Base-by-base conservation (phyloP, 2,329 filamentous ascomycete species). In the Fusarium euwallaceae region DNA sequence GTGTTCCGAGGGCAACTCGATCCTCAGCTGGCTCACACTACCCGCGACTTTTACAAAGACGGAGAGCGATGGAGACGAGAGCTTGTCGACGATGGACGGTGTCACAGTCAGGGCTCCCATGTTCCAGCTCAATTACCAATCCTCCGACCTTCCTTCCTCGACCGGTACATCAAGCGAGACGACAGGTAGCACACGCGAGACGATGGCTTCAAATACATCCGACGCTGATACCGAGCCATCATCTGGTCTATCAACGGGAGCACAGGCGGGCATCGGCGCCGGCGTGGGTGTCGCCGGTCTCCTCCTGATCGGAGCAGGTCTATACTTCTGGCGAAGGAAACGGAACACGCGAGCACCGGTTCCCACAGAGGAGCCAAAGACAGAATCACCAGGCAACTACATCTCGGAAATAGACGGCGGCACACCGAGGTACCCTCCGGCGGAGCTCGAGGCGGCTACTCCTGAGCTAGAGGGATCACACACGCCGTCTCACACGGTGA, bases 61-160 rank as follows among this genome's bases (percentile, higher is more conserved):
- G 27, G 51, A 41, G n/a, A 59, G 17, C 12, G 58, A 61, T 1
- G 48, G 32, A 10, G 61, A 53, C 27, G 48, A 53, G 22, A 61
- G 59, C 4, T 36, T 37, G 17, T 39, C 68, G 24, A 45, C 66
- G 10, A n/a, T 53, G 24, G 20, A 20, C 14, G 56, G 66, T 8
- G 62, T 80, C 16, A 61, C 66, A 2, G 16, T 82, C 2, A 76
- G 60, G 14, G 80, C 80, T 17, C 80, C 80, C 5, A 69, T 82
- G 51, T 77, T 82, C 70, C 81, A 82, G 70, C 76, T 82, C 60
- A 76, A 78, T 48, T 73, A 69, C 60, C 72, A 77, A 43, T 59
- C 73, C 7, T 69, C 67, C 20, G 80, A 82, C 11, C 22, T 59
- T 24, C 34, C 43, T 17, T 80, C 24, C 5, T 43, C 59, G 20